phyloP scores from a whole-genome alignment of 805 yeast genomes.

The Wickerhamiella domercqiae region DNA sequence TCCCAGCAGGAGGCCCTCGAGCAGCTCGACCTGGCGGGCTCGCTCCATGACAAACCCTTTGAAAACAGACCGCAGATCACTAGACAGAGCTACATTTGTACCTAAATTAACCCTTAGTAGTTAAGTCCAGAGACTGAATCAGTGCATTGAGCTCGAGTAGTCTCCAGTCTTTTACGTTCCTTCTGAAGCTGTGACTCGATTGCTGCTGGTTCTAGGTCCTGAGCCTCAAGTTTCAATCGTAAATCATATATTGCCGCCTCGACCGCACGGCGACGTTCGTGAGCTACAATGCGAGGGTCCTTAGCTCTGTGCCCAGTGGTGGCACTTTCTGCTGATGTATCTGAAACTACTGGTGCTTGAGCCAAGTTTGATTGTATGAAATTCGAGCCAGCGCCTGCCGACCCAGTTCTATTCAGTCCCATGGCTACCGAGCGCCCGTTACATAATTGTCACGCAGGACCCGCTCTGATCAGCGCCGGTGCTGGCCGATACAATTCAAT shows the following conservation, averaged over 20 bases:
- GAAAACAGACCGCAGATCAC: background rate
- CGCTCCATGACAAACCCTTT: too few species aligned
- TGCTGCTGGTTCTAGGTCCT: background rate
- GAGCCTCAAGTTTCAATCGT: background rate
- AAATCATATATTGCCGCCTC: background rate
- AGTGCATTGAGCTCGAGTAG: background rate
- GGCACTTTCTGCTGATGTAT: too few species aligned
- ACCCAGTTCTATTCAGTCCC: too few species aligned
- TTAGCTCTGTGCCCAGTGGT: too few species aligned
- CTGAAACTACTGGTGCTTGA: too few species aligned
- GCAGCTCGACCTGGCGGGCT: conserved; percentile 24
- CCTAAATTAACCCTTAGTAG: background rate
- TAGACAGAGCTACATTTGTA: background rate
- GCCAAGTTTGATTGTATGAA: too few species aligned
- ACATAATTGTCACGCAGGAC: too few species aligned
- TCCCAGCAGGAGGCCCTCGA: conserved; percentile 22
- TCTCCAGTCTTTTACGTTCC: background rate
- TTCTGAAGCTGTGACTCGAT: background rate
- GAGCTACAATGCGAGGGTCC: conserved; percentile 1
- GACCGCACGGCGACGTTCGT: conserved; percentile 1
- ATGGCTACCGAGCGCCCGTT: too few species aligned
- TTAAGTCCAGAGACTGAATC: too few species aligned
- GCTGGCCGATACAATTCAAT: too few species aligned
- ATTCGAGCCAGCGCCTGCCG: too few species aligned
- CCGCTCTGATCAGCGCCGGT: too few species aligned